These are phyloP conservation scores for Pseudogymnoascus sp. DNA, from an alignment of 2,329 filamentous ascomycete genomes.

Conservation along the genomic window DNA sequence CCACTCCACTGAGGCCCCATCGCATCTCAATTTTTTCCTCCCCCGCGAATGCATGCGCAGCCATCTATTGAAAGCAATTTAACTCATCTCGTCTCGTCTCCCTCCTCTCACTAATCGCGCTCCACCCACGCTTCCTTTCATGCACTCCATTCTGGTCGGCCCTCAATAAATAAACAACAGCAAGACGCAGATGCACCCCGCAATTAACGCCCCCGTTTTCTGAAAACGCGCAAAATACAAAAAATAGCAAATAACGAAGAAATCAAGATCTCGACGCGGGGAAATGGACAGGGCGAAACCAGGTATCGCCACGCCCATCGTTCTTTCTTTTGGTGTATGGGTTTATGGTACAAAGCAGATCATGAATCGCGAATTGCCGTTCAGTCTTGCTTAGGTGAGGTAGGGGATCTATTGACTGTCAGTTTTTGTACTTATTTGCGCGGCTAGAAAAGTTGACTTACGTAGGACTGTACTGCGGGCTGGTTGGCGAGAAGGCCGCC, in stretches of 20 bases:
- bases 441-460: not conserved
- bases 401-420: slow-evolving; percentile 32
- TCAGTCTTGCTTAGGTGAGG: slow-evolving; percentile 36
- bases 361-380: slow-evolving; percentile 1
- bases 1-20: slow-evolving; percentile 7
- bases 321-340: slow-evolving; percentile 9
- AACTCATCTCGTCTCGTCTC: not conserved
- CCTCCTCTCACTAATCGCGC: slow-evolving; percentile 1
- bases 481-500: slow-evolving; percentile 46
- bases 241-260: not conserved
- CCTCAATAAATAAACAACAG: slow-evolving; percentile 8
- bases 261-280: slow-evolving; percentile 3
- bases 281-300: not conserved
- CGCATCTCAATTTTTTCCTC: slow-evolving; percentile 11
- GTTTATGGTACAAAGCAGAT: slow-evolving; percentile 13
- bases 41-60: slow-evolving; percentile 4
- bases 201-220: slow-evolving; percentile 11
- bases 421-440: not conserved
- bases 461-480: slow-evolving; percentile 67
- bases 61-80: slow-evolving; percentile 10
- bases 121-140: slow-evolving; percentile 5
- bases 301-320: not conserved
- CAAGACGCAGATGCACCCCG: slow-evolving; percentile 9
- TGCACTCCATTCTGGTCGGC: slow-evolving; percentile 7
- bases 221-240: slow-evolving; percentile 5